Evolutionary conservation across 2,329 filamentous ascomycete genomes (phyloP).

Genomic region (Acrodontium crateriforme): DNA sequence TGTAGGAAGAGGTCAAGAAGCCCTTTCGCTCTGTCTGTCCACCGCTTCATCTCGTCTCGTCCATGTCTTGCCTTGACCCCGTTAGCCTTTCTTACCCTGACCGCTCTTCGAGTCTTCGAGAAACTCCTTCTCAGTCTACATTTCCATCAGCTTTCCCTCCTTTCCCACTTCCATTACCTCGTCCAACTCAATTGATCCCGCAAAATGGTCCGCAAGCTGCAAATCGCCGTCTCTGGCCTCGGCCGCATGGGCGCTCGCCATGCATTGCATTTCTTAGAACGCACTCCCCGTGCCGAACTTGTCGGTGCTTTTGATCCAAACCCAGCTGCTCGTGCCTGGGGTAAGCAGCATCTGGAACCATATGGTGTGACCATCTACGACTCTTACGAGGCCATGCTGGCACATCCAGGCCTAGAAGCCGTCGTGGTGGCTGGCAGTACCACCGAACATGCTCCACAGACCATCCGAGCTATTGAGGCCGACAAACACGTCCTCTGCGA

Average conservation of each 20-base stretch:
- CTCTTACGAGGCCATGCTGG: conserved; percentile 44
- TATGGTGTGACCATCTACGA: conserved; percentile 40
- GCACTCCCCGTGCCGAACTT: conserved; percentile 31
- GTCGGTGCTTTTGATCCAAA: conserved; percentile 35
- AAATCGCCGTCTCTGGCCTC: conserved; percentile 33
- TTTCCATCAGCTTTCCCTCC: too few species aligned
- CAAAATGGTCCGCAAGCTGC: conserved; percentile 26
- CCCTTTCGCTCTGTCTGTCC: too few species aligned
- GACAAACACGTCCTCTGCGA: conserved; percentile 46
- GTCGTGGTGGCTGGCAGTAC: conserved; percentile 43
- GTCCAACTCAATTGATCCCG: neutral
- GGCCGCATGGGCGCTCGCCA: conserved; percentile 38
- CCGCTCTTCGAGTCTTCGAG: too few species aligned
- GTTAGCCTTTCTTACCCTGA: too few species aligned
- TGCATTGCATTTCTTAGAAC: conserved; percentile 34
- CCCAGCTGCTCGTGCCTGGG: conserved; percentile 33
- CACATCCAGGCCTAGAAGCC: conserved; percentile 40
- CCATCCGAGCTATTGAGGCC: conserved; percentile 41
- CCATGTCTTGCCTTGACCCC: too few species aligned
- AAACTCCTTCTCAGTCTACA: too few species aligned
- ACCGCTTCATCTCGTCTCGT: too few species aligned
- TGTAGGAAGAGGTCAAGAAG: too few species aligned
- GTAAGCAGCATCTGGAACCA: conserved; percentile 35
- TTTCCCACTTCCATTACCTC: too few species aligned
- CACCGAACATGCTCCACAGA: conserved; percentile 43